Evolutionary conservation across 768 basidiomycete species (phyloP).

Genomic region (Amanita brunnescens): DNA sequence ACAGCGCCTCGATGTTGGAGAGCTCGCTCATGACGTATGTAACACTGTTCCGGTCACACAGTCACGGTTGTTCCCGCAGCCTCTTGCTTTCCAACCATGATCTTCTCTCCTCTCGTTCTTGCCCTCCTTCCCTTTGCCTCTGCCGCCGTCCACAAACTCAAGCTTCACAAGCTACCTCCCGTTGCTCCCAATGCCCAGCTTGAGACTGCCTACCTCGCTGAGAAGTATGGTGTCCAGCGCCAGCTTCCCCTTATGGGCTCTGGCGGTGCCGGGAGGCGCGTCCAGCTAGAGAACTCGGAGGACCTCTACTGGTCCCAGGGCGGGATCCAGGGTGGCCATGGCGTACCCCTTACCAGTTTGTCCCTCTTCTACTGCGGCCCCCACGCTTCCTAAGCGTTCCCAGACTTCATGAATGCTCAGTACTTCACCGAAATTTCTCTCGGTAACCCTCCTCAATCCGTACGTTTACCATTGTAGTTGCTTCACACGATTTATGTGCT

Average conservation of each 20-base stretch:
- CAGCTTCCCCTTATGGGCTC: constrained; percentile 63
- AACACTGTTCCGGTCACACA: constrained; percentile 2
- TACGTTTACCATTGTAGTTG: constrained; percentile 26
- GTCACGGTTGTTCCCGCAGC: background rate
- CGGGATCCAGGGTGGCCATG: constrained; percentile 67
- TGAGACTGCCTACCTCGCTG: constrained; percentile 79
- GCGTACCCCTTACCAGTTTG: constrained; percentile 84
- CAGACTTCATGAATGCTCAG: constrained; percentile 98
- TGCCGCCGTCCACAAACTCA: constrained; percentile 69
- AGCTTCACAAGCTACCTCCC: constrained; percentile 77
- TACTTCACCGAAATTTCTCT: constrained; percentile 86
- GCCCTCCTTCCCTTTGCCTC: constrained; percentile 42
- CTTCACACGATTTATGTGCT: background rate
- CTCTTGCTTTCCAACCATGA: constrained; percentile 26
- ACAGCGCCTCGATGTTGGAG: constrained; percentile 53
- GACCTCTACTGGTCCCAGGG: constrained; percentile 79
- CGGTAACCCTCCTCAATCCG: constrained; percentile 76
- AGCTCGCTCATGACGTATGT: constrained; percentile 20
- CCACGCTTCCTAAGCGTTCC: constrained; percentile 6
- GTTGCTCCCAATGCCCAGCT: constrained; percentile 53
- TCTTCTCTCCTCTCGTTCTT: constrained; percentile 32
- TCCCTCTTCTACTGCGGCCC: constrained; percentile 11
- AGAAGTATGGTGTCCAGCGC: constrained; percentile 74
- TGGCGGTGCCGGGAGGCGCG: constrained; percentile 63
- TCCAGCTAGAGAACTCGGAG: constrained; percentile 35